Evolutionary conservation across 2,329 filamentous ascomycete species (phyloP), one percentile per base, ranked within the genome.

Genomic region (Cercospora citrullina): DNA sequence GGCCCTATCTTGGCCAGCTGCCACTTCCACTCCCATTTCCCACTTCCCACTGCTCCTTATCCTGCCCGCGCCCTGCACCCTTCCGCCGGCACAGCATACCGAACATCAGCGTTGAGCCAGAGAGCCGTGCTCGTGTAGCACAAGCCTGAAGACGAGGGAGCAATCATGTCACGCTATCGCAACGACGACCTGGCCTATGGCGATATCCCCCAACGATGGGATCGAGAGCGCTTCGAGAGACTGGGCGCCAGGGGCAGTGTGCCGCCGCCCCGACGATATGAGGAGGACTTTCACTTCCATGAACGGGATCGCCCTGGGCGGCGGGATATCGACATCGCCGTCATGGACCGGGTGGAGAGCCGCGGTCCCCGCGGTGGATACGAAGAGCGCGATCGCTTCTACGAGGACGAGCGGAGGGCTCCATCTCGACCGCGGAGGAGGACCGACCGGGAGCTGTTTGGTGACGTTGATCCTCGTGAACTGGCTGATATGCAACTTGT

Each of bases 361-460:
- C 73, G 76, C n/a, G 73, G 74, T 10, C 75, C 76, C 8, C 68
- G 76, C 59, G 68, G 69, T 48, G 80, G 81, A 60, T 83, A 82
- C 67, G 84, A 86, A 68, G 85, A 87, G 67, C 81, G 83, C 64
- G 86, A 89, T 68, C 82, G 82, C 36, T 81, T 81, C 71, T 80
- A 78, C 69, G 78, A 80, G 69, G 88, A 90, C 21, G 87, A 90
- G 79, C 59, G 80, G 77, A 70, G 76, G 75, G 48, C 68, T 36
- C 66, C 65, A 67, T 74, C 39, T 69, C 76, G 58, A 74, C 69
- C 60, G 60, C 67, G 74, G 14, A 72, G 77, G 62, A 77, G 81
- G n/a, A 80, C 79, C 42, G 79, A 80, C 55, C 74, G 76, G 33
- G 81, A 84, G 48, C 72, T 84, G 1, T 82, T 84, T 68, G 81